Base-by-base conservation (phyloP, 345 rosid species). In the Eucalyptus polyanthemos region DNA sequence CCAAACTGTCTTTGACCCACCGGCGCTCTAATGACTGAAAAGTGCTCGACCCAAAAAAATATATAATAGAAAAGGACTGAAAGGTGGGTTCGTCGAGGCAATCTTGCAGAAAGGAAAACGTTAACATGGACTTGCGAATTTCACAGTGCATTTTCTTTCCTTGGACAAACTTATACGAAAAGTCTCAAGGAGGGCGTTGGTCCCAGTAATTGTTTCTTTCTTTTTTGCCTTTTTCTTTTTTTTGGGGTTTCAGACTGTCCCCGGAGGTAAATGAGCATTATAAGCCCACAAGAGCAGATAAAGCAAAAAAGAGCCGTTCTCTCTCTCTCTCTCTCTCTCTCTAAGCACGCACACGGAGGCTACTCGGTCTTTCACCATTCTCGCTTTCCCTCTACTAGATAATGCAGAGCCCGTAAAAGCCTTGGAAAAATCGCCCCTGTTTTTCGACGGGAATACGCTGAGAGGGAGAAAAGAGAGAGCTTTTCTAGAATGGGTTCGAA, bases 401-500 rank as follows among this genome's bases (percentile, higher is more conserved):
- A 40, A 76, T 76, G 85, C 85, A 40, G 21, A 76, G 47, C 47
- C 85, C 85, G 24, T 76, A 76, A 88, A 92, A 89, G 50, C n/a
- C 34, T 27, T 3, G 53, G 17, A 83, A 21, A 49, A 87, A 67
- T 50, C 86, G n/a, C 89, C 88, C 88, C 40, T 29, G 25, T 15
- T 90, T 91, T 67, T 47, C 88, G 37, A 12, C 31, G 90, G 25
- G 45, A 37, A 37, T 42, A 9, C 14, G 47, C 85, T 40, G 85
- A 11, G 85, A 11, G 29, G 85, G 44, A 11, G 47, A 76, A 76
- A 76, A 76, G 85, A 11, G 24, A 24, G 85, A 76, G 85, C 85
- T 40, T 76, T 76, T 76, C 47, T 40, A 27, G 50, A 80, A 97
- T 97, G 99, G 97, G 92, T 92, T 89, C 92, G 89, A 51, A 88